phyloP scores from a whole-genome alignment of 2,329 filamentous ascomycete genomes.

The Didymella lethalis region DNA sequence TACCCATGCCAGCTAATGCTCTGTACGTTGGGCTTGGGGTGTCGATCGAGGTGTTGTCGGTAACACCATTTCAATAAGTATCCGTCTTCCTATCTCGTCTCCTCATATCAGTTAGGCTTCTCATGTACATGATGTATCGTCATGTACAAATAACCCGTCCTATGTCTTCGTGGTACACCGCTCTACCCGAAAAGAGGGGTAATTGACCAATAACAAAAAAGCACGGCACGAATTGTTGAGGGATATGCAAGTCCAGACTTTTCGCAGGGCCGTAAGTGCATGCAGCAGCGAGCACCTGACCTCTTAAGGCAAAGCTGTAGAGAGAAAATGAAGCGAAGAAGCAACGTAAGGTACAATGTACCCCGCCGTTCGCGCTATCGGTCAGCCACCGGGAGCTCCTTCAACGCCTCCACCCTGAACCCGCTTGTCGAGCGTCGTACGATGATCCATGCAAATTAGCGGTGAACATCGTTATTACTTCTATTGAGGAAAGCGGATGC shows the following conservation, averaged over 20 bases:
- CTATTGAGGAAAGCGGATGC: constrained; percentile 1
- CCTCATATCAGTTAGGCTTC: constrained; percentile 7
- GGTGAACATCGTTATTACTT: constrained; percentile 6
- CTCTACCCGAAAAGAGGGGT: constrained; percentile 39
- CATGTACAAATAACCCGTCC: constrained; percentile 43
- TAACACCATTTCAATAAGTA: background rate
- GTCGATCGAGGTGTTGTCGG: background rate
- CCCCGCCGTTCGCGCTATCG: constrained; percentile 12
- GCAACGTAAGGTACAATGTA: constrained; percentile 19
- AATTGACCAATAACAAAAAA: constrained; percentile 38
- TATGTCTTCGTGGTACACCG: constrained; percentile 41
- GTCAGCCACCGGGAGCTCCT: constrained; percentile 9
- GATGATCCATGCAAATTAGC: constrained; percentile 8
- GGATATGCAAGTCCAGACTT: constrained; percentile 37
- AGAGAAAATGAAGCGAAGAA: constrained; percentile 25
- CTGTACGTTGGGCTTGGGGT: background rate
- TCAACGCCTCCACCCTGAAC: constrained; percentile 3
- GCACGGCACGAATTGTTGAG: constrained; percentile 36
- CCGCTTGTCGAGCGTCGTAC: constrained; percentile 14
- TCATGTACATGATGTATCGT: constrained; percentile 23
- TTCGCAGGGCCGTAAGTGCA: constrained; percentile 29
- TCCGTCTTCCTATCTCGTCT: background rate
- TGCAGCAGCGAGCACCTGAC: constrained; percentile 45
- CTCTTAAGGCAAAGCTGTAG: constrained; percentile 27
- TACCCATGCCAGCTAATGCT: background rate